phyloP scores from a whole-genome alignment of 371 early-diverging fungal genomes.

The Mucor irregularis region DNA sequence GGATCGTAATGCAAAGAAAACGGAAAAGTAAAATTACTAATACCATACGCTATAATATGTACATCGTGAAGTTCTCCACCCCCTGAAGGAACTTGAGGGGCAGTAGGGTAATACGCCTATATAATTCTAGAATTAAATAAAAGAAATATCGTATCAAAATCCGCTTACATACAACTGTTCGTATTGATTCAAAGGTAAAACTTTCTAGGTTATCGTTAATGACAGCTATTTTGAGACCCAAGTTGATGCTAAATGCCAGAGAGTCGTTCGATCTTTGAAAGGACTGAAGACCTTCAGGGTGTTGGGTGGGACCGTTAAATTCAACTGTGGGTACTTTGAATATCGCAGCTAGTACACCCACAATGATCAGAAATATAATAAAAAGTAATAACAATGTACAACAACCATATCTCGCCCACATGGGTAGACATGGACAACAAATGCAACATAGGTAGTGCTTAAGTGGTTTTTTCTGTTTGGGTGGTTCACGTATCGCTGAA shows the following conservation, averaged over 20 bases:
- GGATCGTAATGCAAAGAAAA: constrained; percentile 34
- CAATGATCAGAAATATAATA: constrained; percentile 6
- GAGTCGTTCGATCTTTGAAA: constrained; percentile 9
- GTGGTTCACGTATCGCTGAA: too few relatives aligned
- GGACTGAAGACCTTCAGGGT: constrained; percentile 15
- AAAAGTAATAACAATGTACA: constrained; percentile 10
- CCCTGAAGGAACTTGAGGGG: constrained; percentile 31
- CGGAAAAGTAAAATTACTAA: constrained; percentile 35
- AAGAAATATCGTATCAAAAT: not conserved
- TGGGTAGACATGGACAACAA: constrained; percentile 24
- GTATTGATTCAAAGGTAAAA: constrained; percentile 32
- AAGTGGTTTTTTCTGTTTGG: not conserved
- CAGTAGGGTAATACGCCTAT: constrained; percentile 47
- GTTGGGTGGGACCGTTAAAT: constrained; percentile 25
- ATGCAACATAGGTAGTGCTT: constrained; percentile 17
- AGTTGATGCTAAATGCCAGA: constrained; percentile 15
- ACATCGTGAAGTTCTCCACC: constrained; percentile 36
- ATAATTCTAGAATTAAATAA: not conserved
- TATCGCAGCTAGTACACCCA: constrained; percentile 18
- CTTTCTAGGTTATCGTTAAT: constrained; percentile 41
- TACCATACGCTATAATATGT: constrained; percentile 30
- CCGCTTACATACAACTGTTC: constrained; percentile 24
- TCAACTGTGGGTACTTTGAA: constrained; percentile 23
- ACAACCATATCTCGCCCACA: constrained; percentile 25
- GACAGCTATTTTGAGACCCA: constrained; percentile 34